Evolutionary conservation across 83 land plant species (phyloP), one percentile per base, ranked within the genome.

Genomic region (Picea engelmannii): DNA sequence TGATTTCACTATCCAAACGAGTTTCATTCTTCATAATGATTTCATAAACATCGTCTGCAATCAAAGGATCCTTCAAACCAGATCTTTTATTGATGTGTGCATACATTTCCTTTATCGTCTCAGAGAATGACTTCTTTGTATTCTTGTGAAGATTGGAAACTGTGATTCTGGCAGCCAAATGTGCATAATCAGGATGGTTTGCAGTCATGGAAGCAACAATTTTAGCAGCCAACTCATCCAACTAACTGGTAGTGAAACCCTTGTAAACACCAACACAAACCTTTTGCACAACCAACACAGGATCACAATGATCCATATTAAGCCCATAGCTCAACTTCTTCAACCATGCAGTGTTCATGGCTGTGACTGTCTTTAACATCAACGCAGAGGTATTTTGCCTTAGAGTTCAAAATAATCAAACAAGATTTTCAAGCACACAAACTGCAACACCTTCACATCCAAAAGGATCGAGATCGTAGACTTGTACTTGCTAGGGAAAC

Each of bases 311-410:
- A 23, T 95, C 97, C 8, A 80, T 83, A 81, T 92, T 94, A 31
- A 94, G 84, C 40, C 97, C 97, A 82, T 96, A 96, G 86, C 98
- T 96, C 71, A 96, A 87, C 88, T 95, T 96, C 93, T 96, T 96
- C 87, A 96, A 83, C 65, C 98, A 83, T 18, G 97, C 97, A 6
- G 97, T 96, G 78, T 92, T 96, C 91, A 3, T 35, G 4, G 4
- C 4, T 35, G 38, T 35, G 38, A 35, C 38, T 35, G 38, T 35
- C 38, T 35, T 3, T 35, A 35, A 35, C 38, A 35, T 35, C 4
- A 35, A 35, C 38, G 38, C 4, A 35, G 4, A 2, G 38, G 38
- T 4, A 2, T 35, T 35, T 35, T 35, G 4, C 38, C 38, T 35
- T 35, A 35, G 38, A 35, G 38, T 35, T 35, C 38, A 35, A 35